Conservation (phyloP, 2,329 filamentous ascomycete genomes). For the Ustulina deusta region DNA sequence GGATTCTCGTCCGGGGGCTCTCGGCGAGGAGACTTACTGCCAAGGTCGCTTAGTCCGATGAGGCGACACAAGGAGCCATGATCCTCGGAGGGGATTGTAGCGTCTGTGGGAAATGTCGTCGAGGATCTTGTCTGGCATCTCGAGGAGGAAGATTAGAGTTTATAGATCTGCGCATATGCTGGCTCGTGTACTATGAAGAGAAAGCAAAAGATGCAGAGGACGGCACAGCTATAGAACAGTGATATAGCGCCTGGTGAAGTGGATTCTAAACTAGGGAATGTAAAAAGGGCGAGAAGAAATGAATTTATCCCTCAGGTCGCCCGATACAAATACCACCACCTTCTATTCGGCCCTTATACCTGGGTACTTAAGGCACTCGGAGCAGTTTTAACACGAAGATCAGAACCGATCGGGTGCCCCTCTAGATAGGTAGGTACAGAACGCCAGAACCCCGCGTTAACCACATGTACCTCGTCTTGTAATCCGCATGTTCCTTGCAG, state of each 20-base stretch:
- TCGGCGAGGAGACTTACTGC: conserved; percentile 76
- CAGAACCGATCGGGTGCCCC: conserved; percentile 19
- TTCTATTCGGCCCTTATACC: conserved; percentile 24
- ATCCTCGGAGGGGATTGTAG: conserved; percentile 90
- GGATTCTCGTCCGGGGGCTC: conserved; percentile 16
- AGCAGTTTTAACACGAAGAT: conserved; percentile 19
- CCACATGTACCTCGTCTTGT: not conserved
- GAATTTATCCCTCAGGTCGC: conserved; percentile 10
- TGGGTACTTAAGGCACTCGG: too few species aligned
- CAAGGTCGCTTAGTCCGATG: conserved; percentile 97
- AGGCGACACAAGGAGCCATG: conserved; percentile 93
- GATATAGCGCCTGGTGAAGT: not conserved
- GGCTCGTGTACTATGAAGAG: not conserved
- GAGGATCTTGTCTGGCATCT: conserved; percentile 80
- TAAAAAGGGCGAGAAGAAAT: not conserved
- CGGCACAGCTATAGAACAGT: not conserved
- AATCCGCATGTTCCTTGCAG: conserved; percentile 22
- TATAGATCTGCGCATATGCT: conserved; percentile 14
- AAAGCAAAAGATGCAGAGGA: not conserved
- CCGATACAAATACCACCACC: not conserved
- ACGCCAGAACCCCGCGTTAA: conserved; percentile 31
- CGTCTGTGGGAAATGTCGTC: conserved; percentile 97
- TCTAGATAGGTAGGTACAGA: too few species aligned
- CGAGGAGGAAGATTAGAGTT: conserved; percentile 32
- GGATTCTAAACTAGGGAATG: too few species aligned